Percentiles rank a stretch among this genome's conserved stretches.
Conservation (phyloP, 2,329 filamentous ascomycete species). For the Alternaria dauci region DNA sequence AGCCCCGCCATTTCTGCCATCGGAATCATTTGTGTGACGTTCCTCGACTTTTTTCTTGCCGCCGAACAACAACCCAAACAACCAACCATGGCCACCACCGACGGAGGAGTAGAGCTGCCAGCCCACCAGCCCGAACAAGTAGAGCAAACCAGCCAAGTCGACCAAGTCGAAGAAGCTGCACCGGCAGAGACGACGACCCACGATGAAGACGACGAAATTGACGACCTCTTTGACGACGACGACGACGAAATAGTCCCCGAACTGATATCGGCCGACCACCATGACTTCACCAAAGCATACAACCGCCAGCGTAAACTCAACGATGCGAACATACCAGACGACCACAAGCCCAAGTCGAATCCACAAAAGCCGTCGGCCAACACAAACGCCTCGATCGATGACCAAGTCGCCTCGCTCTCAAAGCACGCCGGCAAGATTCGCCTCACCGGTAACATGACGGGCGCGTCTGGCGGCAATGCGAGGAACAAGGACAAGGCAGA, state of each 20-base stretch:
- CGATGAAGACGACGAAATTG: slow-evolving; percentile 67
- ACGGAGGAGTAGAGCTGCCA: slow-evolving; percentile 13
- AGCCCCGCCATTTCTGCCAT: too few relatives aligned
- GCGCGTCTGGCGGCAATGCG: slow-evolving; percentile 57
- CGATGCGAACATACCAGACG: slow-evolving; percentile 58
- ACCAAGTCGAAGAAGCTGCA: slow-evolving; percentile 13
- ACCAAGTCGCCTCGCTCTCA: slow-evolving; percentile 84
- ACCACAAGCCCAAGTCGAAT: slow-evolving; percentile 74
- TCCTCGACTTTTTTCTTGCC: not conserved
- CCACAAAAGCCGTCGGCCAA: slow-evolving; percentile 75
- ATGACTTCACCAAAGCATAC: slow-evolving; percentile 84
- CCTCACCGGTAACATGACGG: slow-evolving; percentile 69
- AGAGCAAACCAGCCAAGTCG: slow-evolving; percentile 10
- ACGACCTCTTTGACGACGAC: slow-evolving; percentile 68
- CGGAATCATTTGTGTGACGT: slow-evolving; percentile 6
- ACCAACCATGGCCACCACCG: slow-evolving; percentile 26
- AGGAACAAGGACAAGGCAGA: slow-evolving; percentile 85
- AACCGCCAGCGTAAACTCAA: slow-evolving; percentile 81
- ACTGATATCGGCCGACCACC: slow-evolving; percentile 64
- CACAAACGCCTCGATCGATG: slow-evolving; percentile 80
- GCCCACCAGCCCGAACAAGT: slow-evolving; percentile 14
- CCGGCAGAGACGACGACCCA: slow-evolving; percentile 37
- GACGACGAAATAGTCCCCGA: slow-evolving; percentile 63
- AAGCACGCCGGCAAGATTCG: slow-evolving; percentile 87
- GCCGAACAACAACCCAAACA: not conserved